Base-by-base conservation (phyloP, 805 yeast genomes). In the Naumovozyma castellii region DNA sequence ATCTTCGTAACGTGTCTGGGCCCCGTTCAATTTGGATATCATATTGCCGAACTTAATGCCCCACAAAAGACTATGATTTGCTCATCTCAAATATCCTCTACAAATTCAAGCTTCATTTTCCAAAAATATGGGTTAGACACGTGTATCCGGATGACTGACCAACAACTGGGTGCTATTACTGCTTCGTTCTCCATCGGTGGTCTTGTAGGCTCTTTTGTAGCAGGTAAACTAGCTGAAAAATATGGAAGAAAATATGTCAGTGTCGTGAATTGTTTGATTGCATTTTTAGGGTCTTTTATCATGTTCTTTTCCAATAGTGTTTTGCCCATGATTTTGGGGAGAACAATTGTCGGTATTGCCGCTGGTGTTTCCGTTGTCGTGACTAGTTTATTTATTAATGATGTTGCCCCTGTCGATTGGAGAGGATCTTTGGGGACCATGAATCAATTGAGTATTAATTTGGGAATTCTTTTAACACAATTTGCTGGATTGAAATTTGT, bases 11-110 rank as follows among this genome's bases (percentile, higher is more conserved):
- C 80, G 4, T 83, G 94, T 48, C 54, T 86, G 18, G 87, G 88
- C 2, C 76, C 94, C 2, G 66, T 88, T 10, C 97, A 87, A 59
- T 92, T 81, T 59, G 98, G 98, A 1, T 86, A 84, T 59, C 97
- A 92, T 58, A 80, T 90, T 81, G 81, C 96, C 1, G 97, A 88
- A 59, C 69, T 90, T 57, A 90, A 90, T 62, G 94, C 96, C 5
- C 96, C 97, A 0, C 83, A 82, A 42, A 71, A 73, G 12, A 73
- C 75, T 25, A 67, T 86, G 36, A 72, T 84, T 9, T 85, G 95
- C 54, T 10, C 27, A 6, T 22, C 27, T 6, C 9, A 22, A 6
- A 22, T 6, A 10, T 6, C 27, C 6, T 6, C 27, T 10, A 22
- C 27, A n/a, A n/a, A n/a, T n/a, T n/a, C n/a, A n/a, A n/a, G n/a